Evolutionary conservation across 108 stramenopile genomes (phyloP), one percentile per base, ranked within the genome.

Genomic region (Cyclostephanos tholiformis): DNA sequence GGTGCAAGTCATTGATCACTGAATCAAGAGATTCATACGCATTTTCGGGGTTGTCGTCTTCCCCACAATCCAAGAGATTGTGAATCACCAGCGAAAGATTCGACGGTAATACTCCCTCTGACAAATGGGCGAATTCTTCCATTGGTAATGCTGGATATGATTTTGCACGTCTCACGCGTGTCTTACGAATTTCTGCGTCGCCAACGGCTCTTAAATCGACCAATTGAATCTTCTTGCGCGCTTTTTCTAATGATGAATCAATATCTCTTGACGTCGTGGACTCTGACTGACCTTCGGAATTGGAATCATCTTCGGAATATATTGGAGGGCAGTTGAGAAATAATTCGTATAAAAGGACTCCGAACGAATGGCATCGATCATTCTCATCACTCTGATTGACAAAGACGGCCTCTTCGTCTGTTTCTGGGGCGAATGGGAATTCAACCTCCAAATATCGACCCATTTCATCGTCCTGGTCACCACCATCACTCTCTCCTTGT

Each of bases 321-420:
- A 36, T 36, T 36, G 6, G 36, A 36, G 36, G 36, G n/a, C n/a
- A n/a, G n/a, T n/a, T n/a, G n/a, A n/a, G n/a, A n/a, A n/a, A n/a
- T n/a, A n/a, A n/a, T n/a, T n/a, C n/a, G n/a, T n/a, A n/a, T n/a
- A n/a, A n/a, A n/a, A n/a, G n/a, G n/a, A n/a, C n/a, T n/a, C n/a
- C 36, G 6, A 36, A 36, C 36, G n/a, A n/a, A n/a, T n/a, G n/a
- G n/a, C n/a, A n/a, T n/a, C n/a, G n/a, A n/a, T n/a, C n/a, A n/a
- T n/a, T 6, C 96, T 96, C 90, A 90, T 96, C 82, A 93, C 94
- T 71, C 87, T 97, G 44, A 94, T 94, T 25, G 92, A 91, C 76
- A 92, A 72, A 96, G 95, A 90, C 89, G 90, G 84, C 87, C 95
- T 9, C 85, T 95, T 61, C 92, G 96, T 36, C 36, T 36, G 36